Conservation (phyloP, 371 early-diverging fungal species). For the Saksenaea vasiformis region DNA sequence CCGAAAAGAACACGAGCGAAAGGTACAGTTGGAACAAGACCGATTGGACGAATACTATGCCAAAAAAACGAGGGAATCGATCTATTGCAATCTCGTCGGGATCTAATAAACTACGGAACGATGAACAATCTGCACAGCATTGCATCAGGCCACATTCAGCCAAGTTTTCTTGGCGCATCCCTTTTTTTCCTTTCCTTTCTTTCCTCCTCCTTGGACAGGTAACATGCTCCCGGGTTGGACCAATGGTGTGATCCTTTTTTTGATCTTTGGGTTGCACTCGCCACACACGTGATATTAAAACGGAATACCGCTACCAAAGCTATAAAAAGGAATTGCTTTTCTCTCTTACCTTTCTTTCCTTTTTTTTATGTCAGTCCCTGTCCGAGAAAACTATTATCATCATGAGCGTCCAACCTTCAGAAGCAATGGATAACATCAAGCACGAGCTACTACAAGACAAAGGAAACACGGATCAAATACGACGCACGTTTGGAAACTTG, state of each 20-base stretch:
- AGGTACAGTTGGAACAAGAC: conserved; percentile 19
- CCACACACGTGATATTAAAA: conserved; percentile 14
- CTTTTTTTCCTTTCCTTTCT: background rate
- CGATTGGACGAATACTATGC: conserved; percentile 30
- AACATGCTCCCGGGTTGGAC: conserved; percentile 45
- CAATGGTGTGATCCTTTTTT: conserved; percentile 68
- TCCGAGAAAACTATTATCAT: conserved; percentile 65
- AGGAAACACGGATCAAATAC: conserved; percentile 38
- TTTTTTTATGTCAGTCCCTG: background rate
- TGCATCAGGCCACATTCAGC: conserved; percentile 5
- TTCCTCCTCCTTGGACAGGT: background rate
- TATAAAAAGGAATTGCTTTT: background rate
- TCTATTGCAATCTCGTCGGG: conserved; percentile 28
- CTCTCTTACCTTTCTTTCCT: background rate
- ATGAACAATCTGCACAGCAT: conserved; percentile 2
- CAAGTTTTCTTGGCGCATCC: conserved; percentile 7
- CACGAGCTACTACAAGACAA: conserved; percentile 88
- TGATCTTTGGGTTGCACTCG: background rate
- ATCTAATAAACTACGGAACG: background rate
- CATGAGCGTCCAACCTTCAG: conserved; percentile 86
- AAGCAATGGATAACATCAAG: conserved; percentile 90
- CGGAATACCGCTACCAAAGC: background rate
- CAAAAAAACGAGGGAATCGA: conserved; percentile 30
- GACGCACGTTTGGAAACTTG: background rate
- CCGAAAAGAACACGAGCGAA: conserved; percentile 8